Percentiles rank a stretch among this genome's conserved stretches.
These are phyloP conservation scores for Puccinia brachypodii DNA, from an alignment of 1,284 basidiomycete species.

Conservation along the genomic window DNA sequence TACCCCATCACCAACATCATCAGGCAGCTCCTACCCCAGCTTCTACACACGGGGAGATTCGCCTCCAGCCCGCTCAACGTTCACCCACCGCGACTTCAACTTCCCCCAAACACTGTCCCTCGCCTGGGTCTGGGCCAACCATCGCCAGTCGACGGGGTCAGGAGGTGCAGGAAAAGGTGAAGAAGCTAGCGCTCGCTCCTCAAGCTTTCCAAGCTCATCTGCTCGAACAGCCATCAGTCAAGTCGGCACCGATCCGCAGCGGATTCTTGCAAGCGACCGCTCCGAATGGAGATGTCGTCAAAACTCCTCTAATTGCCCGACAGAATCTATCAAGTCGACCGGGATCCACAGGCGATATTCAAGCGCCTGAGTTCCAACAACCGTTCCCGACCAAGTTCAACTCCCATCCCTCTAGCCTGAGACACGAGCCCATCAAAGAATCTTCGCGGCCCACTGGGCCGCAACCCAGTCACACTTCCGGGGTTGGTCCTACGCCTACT, in stretches of 20 bases:
- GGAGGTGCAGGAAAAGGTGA: slow-evolving; percentile 24
- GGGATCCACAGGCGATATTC: neutral
- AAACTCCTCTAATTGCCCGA: slow-evolving; percentile 17
- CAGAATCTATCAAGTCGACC: neutral
- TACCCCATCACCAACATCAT: neutral
- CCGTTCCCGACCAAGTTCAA: neutral
- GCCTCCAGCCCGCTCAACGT: neutral
- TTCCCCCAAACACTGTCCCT: neutral
- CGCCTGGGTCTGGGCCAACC: neutral
- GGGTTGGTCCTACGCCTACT: neutral
- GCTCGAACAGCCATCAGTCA: slow-evolving; percentile 22
- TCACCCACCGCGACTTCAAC: neutral
- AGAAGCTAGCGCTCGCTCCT: slow-evolving; percentile 10
- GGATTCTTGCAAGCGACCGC: slow-evolving; percentile 29
- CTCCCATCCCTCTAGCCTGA: neutral
- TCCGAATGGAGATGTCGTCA: neutral
- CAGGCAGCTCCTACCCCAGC: neutral
- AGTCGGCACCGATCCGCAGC: slow-evolving; percentile 39
- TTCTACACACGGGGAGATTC: neutral
- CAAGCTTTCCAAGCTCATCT: slow-evolving; percentile 29
- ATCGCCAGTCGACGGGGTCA: slow-evolving; percentile 30
- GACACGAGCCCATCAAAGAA: neutral
- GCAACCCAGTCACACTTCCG: neutral
- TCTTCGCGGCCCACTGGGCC: too few relatives aligned
- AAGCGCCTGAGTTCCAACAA: neutral